phyloP scores from a whole-genome alignment of 345 rosid genomes.

The Carallia pectinifolia region DNA sequence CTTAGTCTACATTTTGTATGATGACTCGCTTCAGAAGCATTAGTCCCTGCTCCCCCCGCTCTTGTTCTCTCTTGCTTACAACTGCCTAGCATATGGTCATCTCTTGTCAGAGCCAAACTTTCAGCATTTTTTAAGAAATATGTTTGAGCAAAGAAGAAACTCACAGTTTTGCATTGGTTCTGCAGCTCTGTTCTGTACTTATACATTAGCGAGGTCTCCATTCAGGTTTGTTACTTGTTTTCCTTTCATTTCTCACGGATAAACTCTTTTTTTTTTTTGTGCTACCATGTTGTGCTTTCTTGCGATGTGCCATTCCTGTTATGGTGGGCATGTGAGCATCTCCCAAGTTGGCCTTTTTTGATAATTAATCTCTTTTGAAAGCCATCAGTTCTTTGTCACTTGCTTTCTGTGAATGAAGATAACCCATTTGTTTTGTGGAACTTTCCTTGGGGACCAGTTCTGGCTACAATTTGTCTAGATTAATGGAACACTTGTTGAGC shows the following conservation, averaged over 20 bases:
- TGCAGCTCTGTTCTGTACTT: slow-evolving; percentile 72
- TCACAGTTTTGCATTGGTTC: slow-evolving; percentile 26
- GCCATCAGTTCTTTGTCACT: background rate
- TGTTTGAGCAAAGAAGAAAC: slow-evolving; percentile 5
- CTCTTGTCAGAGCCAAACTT: background rate
- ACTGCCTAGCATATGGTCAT: background rate
- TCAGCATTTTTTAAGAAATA: background rate
- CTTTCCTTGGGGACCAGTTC: background rate
- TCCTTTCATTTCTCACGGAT: background rate
- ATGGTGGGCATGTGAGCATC: background rate
- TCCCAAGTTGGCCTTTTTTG: slow-evolving; percentile 1
- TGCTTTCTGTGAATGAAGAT: background rate
- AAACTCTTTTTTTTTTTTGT: too few species aligned
- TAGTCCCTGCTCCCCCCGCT: background rate
- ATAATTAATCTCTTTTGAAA: background rate
- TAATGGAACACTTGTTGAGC: background rate
- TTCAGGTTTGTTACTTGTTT: slow-evolving; percentile 64
- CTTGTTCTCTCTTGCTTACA: slow-evolving; percentile 1
- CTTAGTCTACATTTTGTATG: too few species aligned
- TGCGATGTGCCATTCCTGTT: background rate
- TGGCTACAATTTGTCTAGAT: too few species aligned
- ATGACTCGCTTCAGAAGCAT: background rate
- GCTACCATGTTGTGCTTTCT: too few species aligned
- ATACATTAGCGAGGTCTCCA: slow-evolving; percentile 75
- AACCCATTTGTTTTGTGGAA: background rate